Evolutionary conservation across 306 rosid species (phyloP).

Genomic region (Lathyrus tuberosus): DNA sequence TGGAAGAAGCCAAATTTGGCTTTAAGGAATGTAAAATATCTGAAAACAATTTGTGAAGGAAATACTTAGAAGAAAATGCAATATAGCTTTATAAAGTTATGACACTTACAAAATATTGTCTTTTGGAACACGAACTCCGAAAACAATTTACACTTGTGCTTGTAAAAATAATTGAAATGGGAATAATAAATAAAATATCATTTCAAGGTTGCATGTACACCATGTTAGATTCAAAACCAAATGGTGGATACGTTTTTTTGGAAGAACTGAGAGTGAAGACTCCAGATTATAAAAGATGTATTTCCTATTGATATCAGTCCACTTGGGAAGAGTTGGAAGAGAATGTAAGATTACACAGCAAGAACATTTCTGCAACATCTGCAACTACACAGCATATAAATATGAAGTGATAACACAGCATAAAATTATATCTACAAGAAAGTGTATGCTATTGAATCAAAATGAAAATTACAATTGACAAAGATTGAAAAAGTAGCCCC

Average conservation of each 20-base stretch:
- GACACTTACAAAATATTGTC: constrained; percentile 23
- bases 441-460: constrained; percentile 2
- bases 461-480: constrained; percentile 24
- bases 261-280: constrained; percentile 55
- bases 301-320: constrained; percentile 56
- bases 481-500: constrained; percentile 19
- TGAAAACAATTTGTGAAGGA: constrained; percentile 59
- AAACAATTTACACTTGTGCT: constrained; percentile 4
- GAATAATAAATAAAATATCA: constrained; percentile 1
- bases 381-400: constrained; percentile 39
- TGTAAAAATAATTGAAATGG: constrained; percentile 28
- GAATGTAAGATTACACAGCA: constrained; percentile 54
- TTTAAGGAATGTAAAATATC: constrained; percentile 65
- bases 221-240: constrained; percentile 3
- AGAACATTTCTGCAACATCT: constrained; percentile 52
- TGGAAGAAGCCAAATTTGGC: constrained; percentile 58
- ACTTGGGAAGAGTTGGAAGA: constrained; percentile 46
- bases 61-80: constrained; percentile 20
- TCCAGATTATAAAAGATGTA: constrained; percentile 60
- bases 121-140: constrained; percentile 4
- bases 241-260: constrained; percentile 66
- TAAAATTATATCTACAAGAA: constrained; percentile 21
- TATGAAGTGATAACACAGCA: constrained; percentile 11
- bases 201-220: constrained; percentile 9
- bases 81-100: constrained; percentile 13